A percentile compares a stretch with the other conserved stretches of the same genome.
phyloP scores from a whole-genome alignment of 2,329 filamentous ascomycete genomes.

The Catunica adiposa region DNA sequence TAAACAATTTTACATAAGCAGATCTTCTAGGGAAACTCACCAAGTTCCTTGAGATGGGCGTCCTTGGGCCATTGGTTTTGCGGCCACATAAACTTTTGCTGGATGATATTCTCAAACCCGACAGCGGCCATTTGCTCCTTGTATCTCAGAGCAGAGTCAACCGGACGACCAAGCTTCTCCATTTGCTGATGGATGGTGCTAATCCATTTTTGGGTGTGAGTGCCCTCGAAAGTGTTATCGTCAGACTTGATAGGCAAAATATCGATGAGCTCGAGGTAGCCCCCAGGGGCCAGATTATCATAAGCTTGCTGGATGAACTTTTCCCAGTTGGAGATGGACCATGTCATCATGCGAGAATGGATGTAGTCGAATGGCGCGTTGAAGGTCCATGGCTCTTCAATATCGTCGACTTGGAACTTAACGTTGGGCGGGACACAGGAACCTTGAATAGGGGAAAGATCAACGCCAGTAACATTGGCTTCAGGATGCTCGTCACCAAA shows the following conservation, averaged over 20 bases:
- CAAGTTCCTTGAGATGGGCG: constrained; percentile 33
- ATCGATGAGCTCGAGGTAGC: constrained; percentile 22
- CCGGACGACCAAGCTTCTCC: constrained; percentile 19
- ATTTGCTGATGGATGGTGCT: constrained; percentile 20
- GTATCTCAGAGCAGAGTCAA: constrained; percentile 19
- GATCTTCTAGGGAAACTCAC: constrained; percentile 17
- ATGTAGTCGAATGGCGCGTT: constrained; percentile 26
- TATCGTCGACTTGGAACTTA: constrained; percentile 30
- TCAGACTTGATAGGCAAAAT: constrained; percentile 20
- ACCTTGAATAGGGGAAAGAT: constrained; percentile 28
- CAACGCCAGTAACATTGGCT: constrained; percentile 24
- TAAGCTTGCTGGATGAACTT: constrained; percentile 24
- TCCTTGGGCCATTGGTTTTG: constrained; percentile 36
- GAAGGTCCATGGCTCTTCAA: constrained; percentile 27
- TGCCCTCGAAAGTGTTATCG: constrained; percentile 20
- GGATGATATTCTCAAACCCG: constrained; percentile 35
- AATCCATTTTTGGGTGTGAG: constrained; percentile 19
- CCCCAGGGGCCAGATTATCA: constrained; percentile 22
- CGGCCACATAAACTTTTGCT: constrained; percentile 33
- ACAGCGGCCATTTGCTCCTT: constrained; percentile 29
- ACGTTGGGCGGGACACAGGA: constrained; percentile 32
- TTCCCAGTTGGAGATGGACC: constrained; percentile 19
- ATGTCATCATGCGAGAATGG: constrained; percentile 22
- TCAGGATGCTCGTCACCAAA: constrained; percentile 20
- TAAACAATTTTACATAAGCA: not conserved